Evolutionary conservation across 225 moss, liverwort and hornwort genomes (phyloP).

Genomic region (Polytrichum formosum): DNA sequence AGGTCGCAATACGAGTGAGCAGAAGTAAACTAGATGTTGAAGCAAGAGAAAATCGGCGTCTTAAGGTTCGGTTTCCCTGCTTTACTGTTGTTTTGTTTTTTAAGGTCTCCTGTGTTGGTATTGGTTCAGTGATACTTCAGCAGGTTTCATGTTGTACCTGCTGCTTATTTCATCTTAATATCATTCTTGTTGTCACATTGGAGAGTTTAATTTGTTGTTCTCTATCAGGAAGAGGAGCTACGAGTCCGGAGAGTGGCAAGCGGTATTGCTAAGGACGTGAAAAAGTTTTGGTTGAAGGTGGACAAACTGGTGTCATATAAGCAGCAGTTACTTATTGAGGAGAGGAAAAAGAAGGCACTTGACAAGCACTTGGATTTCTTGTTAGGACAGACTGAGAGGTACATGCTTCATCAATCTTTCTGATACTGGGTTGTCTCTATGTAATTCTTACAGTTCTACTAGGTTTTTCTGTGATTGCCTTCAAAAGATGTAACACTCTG

Average conservation of each 20-base stretch:
- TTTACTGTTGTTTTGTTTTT: not conserved
- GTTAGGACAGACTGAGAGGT: conserved; percentile 97
- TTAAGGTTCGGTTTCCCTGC: conserved; percentile 45
- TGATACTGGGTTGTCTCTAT: no score
- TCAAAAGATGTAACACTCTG: not conserved
- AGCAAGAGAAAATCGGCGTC: conserved; percentile 72
- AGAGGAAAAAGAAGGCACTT: conserved; percentile 90
- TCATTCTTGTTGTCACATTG: no score
- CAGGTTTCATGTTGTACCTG: not conserved
- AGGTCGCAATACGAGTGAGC: conserved; percentile 78
- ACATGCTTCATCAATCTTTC: not conserved
- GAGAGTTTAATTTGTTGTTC: not conserved
- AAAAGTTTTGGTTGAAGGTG: conserved; percentile 99
- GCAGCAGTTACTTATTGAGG: conserved; percentile 87
- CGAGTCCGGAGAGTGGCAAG: conserved; percentile 86
- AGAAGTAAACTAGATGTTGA: conserved; percentile 92
- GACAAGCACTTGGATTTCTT: conserved; percentile 98
- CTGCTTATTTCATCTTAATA: not conserved
- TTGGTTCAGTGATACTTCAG: no score
- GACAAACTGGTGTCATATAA: conserved; percentile 96
- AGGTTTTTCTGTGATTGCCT: not conserved
- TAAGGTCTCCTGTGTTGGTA: no score
- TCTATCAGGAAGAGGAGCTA: conserved; percentile 88
- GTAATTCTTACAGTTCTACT: no score
- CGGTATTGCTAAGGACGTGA: conserved; percentile 93